These are phyloP conservation scores for Chlorella variabilis DNA, from an alignment of 163 green algal genomes.

Conservation along the genomic window DNA sequence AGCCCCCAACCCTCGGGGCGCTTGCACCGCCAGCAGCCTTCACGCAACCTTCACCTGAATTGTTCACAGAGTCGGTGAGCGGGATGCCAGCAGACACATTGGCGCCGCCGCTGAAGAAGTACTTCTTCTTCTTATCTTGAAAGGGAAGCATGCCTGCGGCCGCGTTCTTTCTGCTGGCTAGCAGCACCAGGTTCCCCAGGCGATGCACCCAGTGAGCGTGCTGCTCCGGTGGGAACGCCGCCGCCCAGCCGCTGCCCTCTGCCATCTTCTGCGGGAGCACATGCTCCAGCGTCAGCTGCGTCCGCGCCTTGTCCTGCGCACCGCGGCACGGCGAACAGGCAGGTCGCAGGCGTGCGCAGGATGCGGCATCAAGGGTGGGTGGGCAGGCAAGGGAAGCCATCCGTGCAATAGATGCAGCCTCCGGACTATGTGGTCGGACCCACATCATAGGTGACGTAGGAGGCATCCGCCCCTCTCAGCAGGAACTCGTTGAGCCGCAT, in stretches of 20 bases:
- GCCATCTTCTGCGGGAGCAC: slow-evolving; percentile 11
- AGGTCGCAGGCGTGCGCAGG: not conserved
- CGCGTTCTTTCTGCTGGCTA: not conserved
- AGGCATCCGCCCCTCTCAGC: not conserved
- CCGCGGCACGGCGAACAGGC: not conserved
- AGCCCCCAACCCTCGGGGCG: no score
- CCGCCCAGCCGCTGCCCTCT: not conserved
- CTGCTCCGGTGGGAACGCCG: not conserved
- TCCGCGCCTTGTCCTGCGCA: not conserved
- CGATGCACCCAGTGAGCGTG: not conserved
- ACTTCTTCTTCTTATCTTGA: not conserved
- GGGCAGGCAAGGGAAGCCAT: no score
- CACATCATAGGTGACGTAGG: not conserved
- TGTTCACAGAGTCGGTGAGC: not conserved
- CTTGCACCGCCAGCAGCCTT: no score
- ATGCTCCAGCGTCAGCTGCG: slow-evolving; percentile 9
- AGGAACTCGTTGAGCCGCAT: slow-evolving; percentile 11
- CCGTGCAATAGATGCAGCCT: no score
- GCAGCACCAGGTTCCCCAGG: slow-evolving; percentile 11
- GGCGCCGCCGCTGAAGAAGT: not conserved
- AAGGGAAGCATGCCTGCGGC: not conserved
- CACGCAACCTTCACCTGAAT: no score
- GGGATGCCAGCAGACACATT: not conserved
- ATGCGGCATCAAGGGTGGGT: no score
- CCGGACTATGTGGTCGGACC: no score